A percentile compares a stretch with the other conserved stretches of the same genome.
Conservation (phyloP, 352 stramenopile species). For the Pythium brachiatum region DNA sequence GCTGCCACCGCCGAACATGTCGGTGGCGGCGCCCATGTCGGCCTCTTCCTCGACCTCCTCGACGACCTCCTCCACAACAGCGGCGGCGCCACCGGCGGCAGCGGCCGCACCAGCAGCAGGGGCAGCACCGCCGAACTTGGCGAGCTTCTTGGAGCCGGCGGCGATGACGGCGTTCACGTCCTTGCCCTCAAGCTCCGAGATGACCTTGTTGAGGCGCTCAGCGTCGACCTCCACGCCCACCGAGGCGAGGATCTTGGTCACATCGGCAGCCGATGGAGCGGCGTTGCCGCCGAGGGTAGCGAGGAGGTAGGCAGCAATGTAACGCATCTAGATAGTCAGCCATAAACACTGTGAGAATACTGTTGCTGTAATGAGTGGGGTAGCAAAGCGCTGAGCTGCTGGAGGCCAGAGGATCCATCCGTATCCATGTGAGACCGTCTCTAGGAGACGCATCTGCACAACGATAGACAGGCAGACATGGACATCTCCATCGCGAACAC, state of each 20-base stretch:
- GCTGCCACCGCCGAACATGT: slow-evolving; percentile 83
- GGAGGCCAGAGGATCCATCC: background rate
- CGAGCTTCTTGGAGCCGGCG: slow-evolving; percentile 76
- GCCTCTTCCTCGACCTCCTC: slow-evolving; percentile 76
- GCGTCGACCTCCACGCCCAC: slow-evolving; percentile 88
- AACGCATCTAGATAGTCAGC: slow-evolving; percentile 86
- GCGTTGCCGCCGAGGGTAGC: slow-evolving; percentile 93
- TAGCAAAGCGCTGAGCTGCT: too few species aligned
- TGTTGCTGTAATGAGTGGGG: background rate
- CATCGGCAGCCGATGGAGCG: slow-evolving; percentile 85
- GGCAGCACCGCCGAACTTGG: slow-evolving; percentile 63
- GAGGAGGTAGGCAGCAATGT: slow-evolving; percentile 97
- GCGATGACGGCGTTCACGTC: slow-evolving; percentile 81
- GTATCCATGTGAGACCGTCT: too few species aligned
- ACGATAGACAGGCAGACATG: background rate
- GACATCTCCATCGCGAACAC: background rate
- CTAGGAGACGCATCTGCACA: too few species aligned
- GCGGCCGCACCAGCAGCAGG: slow-evolving; percentile 49
- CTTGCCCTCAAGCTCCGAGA: slow-evolving; percentile 84
- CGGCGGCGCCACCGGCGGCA: slow-evolving; percentile 41
- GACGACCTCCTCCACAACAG: slow-evolving; percentile 61
- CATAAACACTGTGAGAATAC: background rate
- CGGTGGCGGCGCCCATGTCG: slow-evolving; percentile 83
- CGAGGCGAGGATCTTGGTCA: slow-evolving; percentile 91
- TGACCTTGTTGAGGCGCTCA: slow-evolving; percentile 59